phyloP scores from a whole-genome alignment of 2,329 filamentous ascomycete genomes.

The Pseudogymnoascus sp. region DNA sequence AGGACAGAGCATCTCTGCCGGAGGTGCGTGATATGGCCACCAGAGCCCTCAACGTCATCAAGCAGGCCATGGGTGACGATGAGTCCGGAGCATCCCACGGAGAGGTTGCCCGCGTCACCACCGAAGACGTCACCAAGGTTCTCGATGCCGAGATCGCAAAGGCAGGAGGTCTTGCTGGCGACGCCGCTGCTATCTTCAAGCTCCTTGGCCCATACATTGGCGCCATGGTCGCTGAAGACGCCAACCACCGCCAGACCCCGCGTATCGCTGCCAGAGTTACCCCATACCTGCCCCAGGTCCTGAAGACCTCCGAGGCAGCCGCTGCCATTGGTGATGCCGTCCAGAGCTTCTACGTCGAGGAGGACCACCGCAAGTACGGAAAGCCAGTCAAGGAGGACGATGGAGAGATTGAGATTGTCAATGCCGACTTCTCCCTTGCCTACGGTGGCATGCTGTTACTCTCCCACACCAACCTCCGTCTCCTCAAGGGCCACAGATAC shows the following conservation, averaged over 20 bases:
- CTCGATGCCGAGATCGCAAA: conserved; percentile 72
- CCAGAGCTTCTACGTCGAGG: conserved; percentile 70
- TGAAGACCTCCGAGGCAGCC: conserved; percentile 52
- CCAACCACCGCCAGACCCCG: conserved; percentile 71
- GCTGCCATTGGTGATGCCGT: conserved; percentile 64
- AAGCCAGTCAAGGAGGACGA: conserved; percentile 81
- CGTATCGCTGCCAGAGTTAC: conserved; percentile 63
- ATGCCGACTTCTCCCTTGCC: conserved; percentile 92
- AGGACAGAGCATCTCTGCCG: conserved; percentile 81
- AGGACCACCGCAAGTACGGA: conserved; percentile 83
- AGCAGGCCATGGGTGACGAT: conserved; percentile 81
- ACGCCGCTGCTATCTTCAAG: conserved; percentile 56
- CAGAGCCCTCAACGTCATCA: conserved; percentile 76
- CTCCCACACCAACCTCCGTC: conserved; percentile 88
- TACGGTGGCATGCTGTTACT: conserved; percentile 97
- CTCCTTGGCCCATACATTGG: conserved; percentile 67
- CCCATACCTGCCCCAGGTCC: conserved; percentile 69
- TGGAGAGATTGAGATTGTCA: conserved; percentile 92
- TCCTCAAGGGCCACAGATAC: conserved; percentile 95
- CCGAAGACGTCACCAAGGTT: conserved; percentile 66
- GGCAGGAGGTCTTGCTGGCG: conserved; percentile 53
- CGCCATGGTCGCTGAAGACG: conserved; percentile 79
- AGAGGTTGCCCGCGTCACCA: conserved; percentile 55
- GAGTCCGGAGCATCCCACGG: conserved; percentile 47
- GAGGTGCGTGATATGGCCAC: conserved; percentile 88